These are phyloP conservation scores for Chaetothyriales sp. DNA, from an alignment of 2,329 filamentous ascomycete genomes.

Conservation along the genomic window DNA sequence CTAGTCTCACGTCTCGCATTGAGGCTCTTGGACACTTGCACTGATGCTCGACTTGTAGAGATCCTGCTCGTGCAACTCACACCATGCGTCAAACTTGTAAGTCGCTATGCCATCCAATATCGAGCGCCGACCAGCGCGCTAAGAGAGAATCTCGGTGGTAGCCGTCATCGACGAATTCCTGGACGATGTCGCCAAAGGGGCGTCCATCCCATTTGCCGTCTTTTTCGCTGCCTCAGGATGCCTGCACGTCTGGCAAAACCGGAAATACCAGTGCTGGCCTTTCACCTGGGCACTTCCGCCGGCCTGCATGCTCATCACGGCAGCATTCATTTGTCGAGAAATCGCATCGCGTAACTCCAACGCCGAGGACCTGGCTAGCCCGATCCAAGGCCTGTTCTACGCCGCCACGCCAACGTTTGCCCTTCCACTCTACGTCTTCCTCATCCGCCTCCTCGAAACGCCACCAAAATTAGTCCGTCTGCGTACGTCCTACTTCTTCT, in stretches of 20 bases:
- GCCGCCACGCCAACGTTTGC: conserved; percentile 7
- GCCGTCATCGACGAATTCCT: conserved; percentile 10
- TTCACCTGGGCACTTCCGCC: conserved; percentile 8
- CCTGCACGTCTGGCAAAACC: conserved; percentile 11
- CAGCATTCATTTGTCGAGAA: conserved; percentile 13
- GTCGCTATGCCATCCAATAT: too few relatives aligned
- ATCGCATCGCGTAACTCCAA: conserved; percentile 3
- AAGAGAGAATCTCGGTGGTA: not conserved
- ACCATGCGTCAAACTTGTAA: too few relatives aligned
- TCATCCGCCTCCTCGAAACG: conserved; percentile 1
- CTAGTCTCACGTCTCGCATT: too few relatives aligned
- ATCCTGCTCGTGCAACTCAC: too few relatives aligned
- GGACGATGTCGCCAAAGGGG: conserved; percentile 2
- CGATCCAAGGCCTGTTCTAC: conserved; percentile 9
- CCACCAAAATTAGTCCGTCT: not conserved
- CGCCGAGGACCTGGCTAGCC: conserved; percentile 4
- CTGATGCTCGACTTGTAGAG: too few relatives aligned
- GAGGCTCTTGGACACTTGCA: too few relatives aligned
- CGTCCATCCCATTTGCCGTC: conserved; percentile 9
- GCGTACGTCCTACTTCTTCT: not conserved
- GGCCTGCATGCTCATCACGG: conserved; percentile 9
- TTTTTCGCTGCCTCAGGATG: conserved; percentile 7
- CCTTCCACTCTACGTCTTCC: conserved; percentile 5
- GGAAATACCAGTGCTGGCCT: conserved; percentile 7
- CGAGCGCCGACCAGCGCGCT: too few relatives aligned